Evolutionary conservation across 1,284 basidiomycete genomes (phyloP), one percentile per base, ranked within the genome.

Genomic region (Tylopilus orsonianus): DNA sequence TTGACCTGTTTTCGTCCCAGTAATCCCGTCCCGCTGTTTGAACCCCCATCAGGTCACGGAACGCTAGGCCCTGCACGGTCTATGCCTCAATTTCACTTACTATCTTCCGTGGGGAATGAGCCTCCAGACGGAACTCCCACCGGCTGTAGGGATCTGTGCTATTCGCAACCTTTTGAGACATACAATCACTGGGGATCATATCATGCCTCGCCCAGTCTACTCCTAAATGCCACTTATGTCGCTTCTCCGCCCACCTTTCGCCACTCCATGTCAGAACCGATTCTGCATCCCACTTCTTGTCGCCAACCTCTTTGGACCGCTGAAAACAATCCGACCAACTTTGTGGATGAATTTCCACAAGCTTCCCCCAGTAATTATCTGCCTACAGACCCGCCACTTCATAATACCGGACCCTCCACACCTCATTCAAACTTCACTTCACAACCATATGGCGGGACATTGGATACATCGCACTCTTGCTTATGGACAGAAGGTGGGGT

Each of bases 381-480:
- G n/a, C 10, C 20, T n/a, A 12, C 36, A n/a, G 5, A 13, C 10
- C 20, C 32, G 18, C 32, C 47, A 5, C 41, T 27, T 30, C 40
- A 50, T 2, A 10, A n/a, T 30, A 33, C 43, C 16, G 8, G 8
- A 4, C 8, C 34, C 4, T 24, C 29, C 27, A 10, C 42, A n/a
- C 34, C 37, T 16, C 26, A 20, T 12, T 20, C 32, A 38, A 41
- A 44, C 32, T 12, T 44, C 27, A 14, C 40, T 27, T 33, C 37
- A 24, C 44, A 52, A 22, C 23, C 43, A 7, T 26, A 42, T 20
- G 29, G 12, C 19, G 49, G 20, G 27, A 36, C 30, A 14, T 29
- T 42, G 26, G 37, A 46, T 16, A 36, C 43, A 13, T 56, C 42
- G n/a, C 44, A 51, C 40, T 56, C 60, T 29, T 66, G 60, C 36